Conservation (phyloP, 2,329 filamentous ascomycete genomes). For the Pezicula radicicola region DNA sequence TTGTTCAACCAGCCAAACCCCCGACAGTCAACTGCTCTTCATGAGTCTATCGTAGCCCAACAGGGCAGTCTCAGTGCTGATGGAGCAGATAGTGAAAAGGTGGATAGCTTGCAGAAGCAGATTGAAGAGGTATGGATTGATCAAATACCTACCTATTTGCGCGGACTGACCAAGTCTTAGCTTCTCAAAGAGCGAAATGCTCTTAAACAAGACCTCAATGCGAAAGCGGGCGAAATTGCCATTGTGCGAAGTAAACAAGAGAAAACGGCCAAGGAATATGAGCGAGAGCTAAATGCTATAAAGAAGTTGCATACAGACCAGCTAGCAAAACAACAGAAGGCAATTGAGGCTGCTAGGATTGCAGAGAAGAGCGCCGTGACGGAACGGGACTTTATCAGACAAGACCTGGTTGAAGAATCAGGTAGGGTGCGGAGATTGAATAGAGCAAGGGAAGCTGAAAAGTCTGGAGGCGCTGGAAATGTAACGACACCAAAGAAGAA, state of each 20-base stretch:
- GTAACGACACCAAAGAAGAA: constrained; percentile 60
- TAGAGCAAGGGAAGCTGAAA: constrained; percentile 42
- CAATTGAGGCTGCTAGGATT: constrained; percentile 61
- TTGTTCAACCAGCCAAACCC: constrained; percentile 8
- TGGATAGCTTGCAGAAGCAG: constrained; percentile 18
- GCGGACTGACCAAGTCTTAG: constrained; percentile 8
- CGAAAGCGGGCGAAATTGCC: constrained; percentile 68
- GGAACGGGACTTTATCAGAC: constrained; percentile 69
- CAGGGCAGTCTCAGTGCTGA: constrained; percentile 12
- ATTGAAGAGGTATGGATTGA: constrained; percentile 21
- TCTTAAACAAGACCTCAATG: constrained; percentile 54
- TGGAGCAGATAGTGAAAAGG: constrained; percentile 3
- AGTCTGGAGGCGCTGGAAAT: constrained; percentile 31
- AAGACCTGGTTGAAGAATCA: constrained; percentile 64
- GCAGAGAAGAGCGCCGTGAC: constrained; percentile 64
- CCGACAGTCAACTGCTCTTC: constrained; percentile 3
- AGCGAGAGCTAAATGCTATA: constrained; percentile 58
- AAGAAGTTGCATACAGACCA: constrained; percentile 64
- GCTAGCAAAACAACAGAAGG: constrained; percentile 58
- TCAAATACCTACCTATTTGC: not conserved
- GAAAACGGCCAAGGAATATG: constrained; percentile 58
- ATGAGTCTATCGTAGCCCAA: constrained; percentile 13
- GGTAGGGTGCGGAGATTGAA: constrained; percentile 34
- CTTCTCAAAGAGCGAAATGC: constrained; percentile 50
- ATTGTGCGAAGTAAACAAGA: constrained; percentile 72